Percentiles rank a stretch among this genome's conserved stretches.
Evolutionary conservation across 164 flowering plant genomes (phyloP).

Genomic region (Macadamia integrifolia): DNA sequence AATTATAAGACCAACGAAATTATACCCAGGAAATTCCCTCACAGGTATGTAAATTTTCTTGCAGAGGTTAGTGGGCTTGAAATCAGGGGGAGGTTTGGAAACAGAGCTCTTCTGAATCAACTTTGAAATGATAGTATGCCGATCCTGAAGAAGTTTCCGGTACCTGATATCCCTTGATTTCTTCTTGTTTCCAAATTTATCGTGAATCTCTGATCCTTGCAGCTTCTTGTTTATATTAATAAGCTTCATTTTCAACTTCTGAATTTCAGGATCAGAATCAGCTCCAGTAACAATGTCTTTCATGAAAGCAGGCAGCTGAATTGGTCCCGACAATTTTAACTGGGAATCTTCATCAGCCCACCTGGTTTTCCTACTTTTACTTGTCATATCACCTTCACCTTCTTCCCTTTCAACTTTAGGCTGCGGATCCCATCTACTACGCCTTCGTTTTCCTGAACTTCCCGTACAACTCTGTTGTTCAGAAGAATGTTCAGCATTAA

Average conservation of each 20-base stretch:
- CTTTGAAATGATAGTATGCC: slow-evolving; percentile 26
- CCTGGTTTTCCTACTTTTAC: slow-evolving; percentile 32
- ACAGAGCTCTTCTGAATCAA: slow-evolving; percentile 31
- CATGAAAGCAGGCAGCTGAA: slow-evolving; percentile 33
- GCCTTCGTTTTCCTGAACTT: slow-evolving; percentile 36
- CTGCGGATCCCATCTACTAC: slow-evolving; percentile 18
- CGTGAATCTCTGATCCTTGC: slow-evolving; percentile 10
- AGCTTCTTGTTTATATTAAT: slow-evolving; percentile 21
- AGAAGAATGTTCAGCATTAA: slow-evolving; percentile 12
- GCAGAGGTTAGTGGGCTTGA: slow-evolving; percentile 19
- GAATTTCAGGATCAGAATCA: slow-evolving; percentile 18
- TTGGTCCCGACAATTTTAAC: slow-evolving; percentile 36
- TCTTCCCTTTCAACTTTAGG: slow-evolving; percentile 14
- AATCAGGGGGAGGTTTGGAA: slow-evolving; percentile 24
- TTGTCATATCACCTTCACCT: slow-evolving; percentile 16
- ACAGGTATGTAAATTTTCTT: slow-evolving; percentile 47
- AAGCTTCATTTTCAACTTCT: slow-evolving; percentile 19
- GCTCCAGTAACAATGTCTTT: slow-evolving; percentile 2
- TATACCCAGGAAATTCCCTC: slow-evolving; percentile 42
- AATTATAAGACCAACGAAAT: slow-evolving; percentile 42
- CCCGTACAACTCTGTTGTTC: slow-evolving; percentile 15
- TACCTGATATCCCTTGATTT: slow-evolving; percentile 20
- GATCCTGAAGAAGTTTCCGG: slow-evolving; percentile 21
- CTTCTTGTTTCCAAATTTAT: slow-evolving; percentile 19
- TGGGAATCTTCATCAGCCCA: slow-evolving; percentile 23